Base-by-base conservation (phyloP, 2,329 filamentous ascomycete species). In the Exophiala aquamarina region DNA sequence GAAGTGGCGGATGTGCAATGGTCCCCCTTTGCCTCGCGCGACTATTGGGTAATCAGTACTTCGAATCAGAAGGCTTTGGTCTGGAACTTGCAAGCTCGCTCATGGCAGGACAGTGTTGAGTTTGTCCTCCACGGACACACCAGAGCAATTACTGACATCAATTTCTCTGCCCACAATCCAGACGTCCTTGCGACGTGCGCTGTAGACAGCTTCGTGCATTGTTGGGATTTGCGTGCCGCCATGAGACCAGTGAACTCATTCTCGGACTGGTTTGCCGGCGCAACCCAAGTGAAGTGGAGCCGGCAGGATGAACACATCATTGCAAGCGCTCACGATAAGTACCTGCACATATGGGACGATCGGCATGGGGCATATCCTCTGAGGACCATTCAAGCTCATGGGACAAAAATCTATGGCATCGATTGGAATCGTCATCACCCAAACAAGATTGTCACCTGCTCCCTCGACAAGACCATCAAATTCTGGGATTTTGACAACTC, bases 1-100 rank as follows among this genome's bases (percentile, higher is more conserved):
- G 83, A 95, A 41, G 91, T 95, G 4, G 90, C 92, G 9, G 92
- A 96, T 67, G 91, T 95, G 21, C 92, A 96, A 68, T 96, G 92
- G 92, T 95, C 89, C 9, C 92, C 92, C 1, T 95, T 96, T 65
- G 87, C 91, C 10, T 82, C 81, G 15, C 82, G 91, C 38, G 88
- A 95, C 65, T 91, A 91, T 61, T 96, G 92, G 91, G 86, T 96
- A 14, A 88, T 89, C 28, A 95, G 89, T 49, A 95, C 91, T 1
- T 92, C 90, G 14, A 96, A 96, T 65, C 91, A 96, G 66, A 89
- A 93, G 59, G 93, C 91, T 15, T 75, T 96, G 41, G 88, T 96
- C 15, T 96, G 90, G 90, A 96, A 96, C 65, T 74, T 96, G 50
- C 89, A 86, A 56, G 78, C 89, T 64, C 72, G 73, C 41, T 73